Evolutionary conservation across 441 rosid genomes (phyloP).

Genomic region (Corymbia calophylla): DNA sequence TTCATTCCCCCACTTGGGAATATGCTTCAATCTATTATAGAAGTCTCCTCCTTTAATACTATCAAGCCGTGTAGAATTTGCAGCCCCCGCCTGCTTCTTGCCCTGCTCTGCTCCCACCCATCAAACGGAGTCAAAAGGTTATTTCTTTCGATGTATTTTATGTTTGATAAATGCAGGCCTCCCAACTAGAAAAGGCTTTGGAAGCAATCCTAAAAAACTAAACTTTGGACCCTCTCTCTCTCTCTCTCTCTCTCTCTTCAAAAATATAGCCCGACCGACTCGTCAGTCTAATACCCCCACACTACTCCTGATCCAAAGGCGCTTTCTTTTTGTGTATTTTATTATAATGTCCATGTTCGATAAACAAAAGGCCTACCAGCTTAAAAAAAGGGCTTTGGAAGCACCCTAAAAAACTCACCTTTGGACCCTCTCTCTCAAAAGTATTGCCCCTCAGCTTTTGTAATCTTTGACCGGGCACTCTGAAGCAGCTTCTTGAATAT

Average conservation of each 20-base stretch:
- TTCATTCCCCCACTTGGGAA: not conserved
- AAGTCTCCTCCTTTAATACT: too few relatives aligned
- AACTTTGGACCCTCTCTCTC: not conserved
- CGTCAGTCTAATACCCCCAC: too few relatives aligned
- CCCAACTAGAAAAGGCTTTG: not conserved
- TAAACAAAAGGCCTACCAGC: not conserved
- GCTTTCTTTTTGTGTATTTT: too few relatives aligned
- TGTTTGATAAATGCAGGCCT: not conserved
- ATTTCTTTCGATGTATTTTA: not conserved
- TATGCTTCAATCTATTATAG: too few relatives aligned
- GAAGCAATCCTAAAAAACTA: not conserved
- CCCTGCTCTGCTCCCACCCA: not conserved
- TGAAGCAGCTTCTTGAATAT: not conserved
- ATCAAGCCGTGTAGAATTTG: too few relatives aligned
- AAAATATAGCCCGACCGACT: too few relatives aligned
- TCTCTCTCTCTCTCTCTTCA: too few relatives aligned
- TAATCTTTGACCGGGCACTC: not conserved
- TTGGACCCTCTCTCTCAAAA: not conserved
- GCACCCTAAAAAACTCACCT: not conserved
- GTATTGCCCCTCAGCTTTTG: not conserved
- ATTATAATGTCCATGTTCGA: too few relatives aligned
- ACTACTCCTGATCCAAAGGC: too few relatives aligned
- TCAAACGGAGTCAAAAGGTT: not conserved
- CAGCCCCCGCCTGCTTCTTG: not conserved
- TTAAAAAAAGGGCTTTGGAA: not conserved